Evolutionary conservation across 2,329 filamentous ascomycete genomes (phyloP).

Genomic region (Ophiostoma sp.): DNA sequence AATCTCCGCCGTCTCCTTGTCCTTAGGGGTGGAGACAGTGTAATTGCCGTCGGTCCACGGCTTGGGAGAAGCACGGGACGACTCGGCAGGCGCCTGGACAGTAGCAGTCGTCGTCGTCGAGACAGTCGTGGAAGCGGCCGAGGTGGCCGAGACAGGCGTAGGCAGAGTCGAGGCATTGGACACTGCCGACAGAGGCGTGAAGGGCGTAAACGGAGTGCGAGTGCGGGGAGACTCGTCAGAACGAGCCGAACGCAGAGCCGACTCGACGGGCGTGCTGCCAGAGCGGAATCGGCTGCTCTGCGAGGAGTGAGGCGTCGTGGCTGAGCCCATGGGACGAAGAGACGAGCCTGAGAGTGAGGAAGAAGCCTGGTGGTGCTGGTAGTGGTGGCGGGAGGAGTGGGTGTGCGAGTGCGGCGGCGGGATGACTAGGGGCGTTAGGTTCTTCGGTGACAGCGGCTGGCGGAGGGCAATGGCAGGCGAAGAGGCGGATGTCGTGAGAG

Average conservation of each 20-base stretch:
- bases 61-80: neutral
- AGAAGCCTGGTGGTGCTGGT: slow-evolving; percentile 28
- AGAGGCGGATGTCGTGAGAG: neutral
- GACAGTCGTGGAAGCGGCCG: neutral
- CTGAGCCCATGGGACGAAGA: slow-evolving; percentile 31
- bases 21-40: slow-evolving; percentile 38
- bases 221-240: slow-evolving; percentile 50
- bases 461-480: slow-evolving; percentile 3
- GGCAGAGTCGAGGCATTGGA: slow-evolving; percentile 45
- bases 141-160: slow-evolving; percentile 48
- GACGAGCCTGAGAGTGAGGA: slow-evolving; percentile 22
- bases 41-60: neutral
- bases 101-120: slow-evolving; percentile 38
- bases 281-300: slow-evolving; percentile 46
- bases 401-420: slow-evolving; percentile 38
- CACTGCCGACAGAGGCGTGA: slow-evolving; percentile 48
- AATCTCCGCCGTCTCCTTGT: neutral
- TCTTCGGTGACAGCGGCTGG: slow-evolving; percentile 53
- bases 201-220: slow-evolving; percentile 49
- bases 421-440: slow-evolving; percentile 59
- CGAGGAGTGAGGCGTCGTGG: slow-evolving; percentile 43
- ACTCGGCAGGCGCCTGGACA: neutral
- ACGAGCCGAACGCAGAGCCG: slow-evolving; percentile 43
- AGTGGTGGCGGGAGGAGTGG: neutral
- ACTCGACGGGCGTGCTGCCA: slow-evolving; percentile 47